A percentile compares a stretch with the other conserved stretches of the same genome.
Evolutionary conservation across 768 basidiomycete species (phyloP).

Genomic region (Suillus americanus): DNA sequence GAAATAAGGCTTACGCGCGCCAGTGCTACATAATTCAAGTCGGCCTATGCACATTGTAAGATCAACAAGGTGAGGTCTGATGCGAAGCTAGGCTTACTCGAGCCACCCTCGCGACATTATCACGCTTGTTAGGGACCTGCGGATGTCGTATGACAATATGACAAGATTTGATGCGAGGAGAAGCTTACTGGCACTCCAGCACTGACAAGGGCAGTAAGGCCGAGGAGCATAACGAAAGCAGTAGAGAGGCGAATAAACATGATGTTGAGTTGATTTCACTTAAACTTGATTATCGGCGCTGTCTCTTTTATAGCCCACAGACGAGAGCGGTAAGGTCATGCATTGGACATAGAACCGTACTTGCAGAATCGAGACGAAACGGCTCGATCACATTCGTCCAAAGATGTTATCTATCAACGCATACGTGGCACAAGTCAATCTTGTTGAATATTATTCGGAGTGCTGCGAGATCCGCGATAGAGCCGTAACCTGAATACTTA

Average conservation of each 20-base stretch:
- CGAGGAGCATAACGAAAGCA: neutral
- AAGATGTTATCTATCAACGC: neutral
- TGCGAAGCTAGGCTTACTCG: neutral
- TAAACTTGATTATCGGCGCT: neutral
- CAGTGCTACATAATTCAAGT: neutral
- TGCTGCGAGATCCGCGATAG: neutral
- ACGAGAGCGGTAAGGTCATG: neutral
- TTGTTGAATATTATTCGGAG: neutral
- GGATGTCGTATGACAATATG: neutral
- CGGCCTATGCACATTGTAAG: neutral
- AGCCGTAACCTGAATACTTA: neutral
- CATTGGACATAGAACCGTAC: neutral
- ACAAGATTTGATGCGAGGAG: neutral
- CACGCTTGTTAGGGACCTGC: too few species aligned
- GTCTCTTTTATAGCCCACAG: neutral
- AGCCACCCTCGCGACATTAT: too few species aligned
- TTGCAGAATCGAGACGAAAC: too few species aligned
- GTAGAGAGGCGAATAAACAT: neutral
- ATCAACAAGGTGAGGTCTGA: neutral
- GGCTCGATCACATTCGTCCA: neutral
- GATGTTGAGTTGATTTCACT: neutral
- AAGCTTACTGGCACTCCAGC: neutral
- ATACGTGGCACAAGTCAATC: neutral
- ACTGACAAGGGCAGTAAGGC: neutral
- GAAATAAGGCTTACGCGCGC: neutral